Conservation (phyloP, 139 green algal species). For the Closterium sp. region DNA sequence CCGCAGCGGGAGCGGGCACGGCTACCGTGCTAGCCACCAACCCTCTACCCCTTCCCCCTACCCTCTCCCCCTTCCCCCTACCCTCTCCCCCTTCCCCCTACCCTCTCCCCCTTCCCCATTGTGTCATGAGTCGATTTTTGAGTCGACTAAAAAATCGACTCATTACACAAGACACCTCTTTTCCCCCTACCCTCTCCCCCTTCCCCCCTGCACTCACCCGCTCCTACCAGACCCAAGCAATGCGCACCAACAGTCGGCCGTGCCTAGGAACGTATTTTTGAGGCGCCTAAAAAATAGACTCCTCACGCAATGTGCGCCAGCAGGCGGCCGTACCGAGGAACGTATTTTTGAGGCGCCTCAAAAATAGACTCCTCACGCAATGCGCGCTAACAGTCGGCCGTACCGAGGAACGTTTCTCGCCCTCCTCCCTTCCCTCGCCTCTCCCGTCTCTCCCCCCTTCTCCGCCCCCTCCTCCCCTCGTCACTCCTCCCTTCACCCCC, state of each 20-base stretch:
- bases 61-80: neutral
- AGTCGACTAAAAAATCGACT: too few species aligned
- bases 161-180: too few species aligned
- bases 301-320: neutral
- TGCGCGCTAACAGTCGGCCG: neutral
- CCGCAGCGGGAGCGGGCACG: conserved; percentile 75
- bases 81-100: neutral
- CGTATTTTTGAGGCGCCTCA: too few species aligned
- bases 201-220: neutral
- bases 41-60: neutral
- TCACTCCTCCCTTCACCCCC: too few species aligned
- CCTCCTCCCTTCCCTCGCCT: neutral
- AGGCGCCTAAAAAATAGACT: too few species aligned
- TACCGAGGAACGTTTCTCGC: neutral
- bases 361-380: too few species aligned
- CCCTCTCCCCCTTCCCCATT: conserved; percentile 1
- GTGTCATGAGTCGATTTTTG: too few species aligned
- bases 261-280: neutral
- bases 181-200: neutral
- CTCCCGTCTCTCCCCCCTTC: neutral
- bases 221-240: neutral
- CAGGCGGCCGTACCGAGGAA: neutral
- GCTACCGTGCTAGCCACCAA: conserved; percentile 76
- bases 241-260: neutral
- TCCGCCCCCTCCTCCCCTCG: neutral